These are phyloP conservation scores for Phytophthora multivora DNA, from an alignment of 352 stramenopile species.

Conservation along the genomic window DNA sequence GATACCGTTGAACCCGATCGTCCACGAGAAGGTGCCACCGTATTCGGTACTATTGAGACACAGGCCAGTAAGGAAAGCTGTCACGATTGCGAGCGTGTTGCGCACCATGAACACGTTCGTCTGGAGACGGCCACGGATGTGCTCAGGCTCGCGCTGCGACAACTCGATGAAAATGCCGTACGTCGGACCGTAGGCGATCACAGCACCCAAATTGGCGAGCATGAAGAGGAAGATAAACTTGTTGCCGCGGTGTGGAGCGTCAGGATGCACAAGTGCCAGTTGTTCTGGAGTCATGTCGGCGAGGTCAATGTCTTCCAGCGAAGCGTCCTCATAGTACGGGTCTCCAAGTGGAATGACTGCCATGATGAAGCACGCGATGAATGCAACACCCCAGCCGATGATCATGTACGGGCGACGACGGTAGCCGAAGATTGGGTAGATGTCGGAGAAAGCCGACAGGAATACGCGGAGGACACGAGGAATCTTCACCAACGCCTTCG, in stretches of 20 bases:
- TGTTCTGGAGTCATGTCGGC: slow-evolving; percentile 37
- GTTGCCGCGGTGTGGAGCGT: slow-evolving; percentile 38
- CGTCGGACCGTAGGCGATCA: slow-evolving; percentile 8
- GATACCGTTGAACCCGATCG: slow-evolving; percentile 48
- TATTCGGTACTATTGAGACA: slow-evolving; percentile 50
- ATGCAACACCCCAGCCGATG: slow-evolving; percentile 48
- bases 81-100: slow-evolving; percentile 27
- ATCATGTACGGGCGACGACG: slow-evolving; percentile 82
- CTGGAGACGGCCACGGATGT: slow-evolving; percentile 31
- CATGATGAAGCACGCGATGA: slow-evolving; percentile 43
- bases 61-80: slow-evolving; percentile 46
- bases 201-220: slow-evolving; percentile 9
- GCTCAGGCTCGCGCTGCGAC: slow-evolving; percentile 20
- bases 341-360: slow-evolving; percentile 44
- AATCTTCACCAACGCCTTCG: slow-evolving; percentile 29
- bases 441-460: slow-evolving; percentile 68
- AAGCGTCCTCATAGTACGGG: slow-evolving; percentile 43
- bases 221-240: slow-evolving; percentile 14
- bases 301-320: slow-evolving; percentile 27
- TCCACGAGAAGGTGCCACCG: slow-evolving; percentile 50
- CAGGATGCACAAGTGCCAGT: slow-evolving; percentile 34
- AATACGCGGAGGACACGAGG: slow-evolving; percentile 52
- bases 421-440: slow-evolving; percentile 72
- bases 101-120: slow-evolving; percentile 42
- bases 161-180: slow-evolving; percentile 25